A percentile compares a stretch with the other conserved stretches of the same genome.
Conservation (phyloP, 345 rosid species). For the Syzygium jambos region DNA sequence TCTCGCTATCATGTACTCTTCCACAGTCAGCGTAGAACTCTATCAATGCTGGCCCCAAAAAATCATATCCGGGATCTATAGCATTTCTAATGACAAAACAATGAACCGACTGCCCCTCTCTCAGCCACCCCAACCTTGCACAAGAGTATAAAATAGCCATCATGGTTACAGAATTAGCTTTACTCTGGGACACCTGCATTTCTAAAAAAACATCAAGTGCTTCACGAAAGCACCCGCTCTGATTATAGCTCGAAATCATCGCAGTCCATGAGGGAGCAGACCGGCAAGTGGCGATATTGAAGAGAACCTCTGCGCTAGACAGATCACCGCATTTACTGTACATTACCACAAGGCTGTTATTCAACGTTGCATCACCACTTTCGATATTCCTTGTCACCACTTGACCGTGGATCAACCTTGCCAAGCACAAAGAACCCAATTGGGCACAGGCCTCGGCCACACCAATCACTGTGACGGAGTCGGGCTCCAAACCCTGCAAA, state of each 20-base stretch:
- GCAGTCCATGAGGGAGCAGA: conserved; percentile 62
- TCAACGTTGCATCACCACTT: conserved; percentile 25
- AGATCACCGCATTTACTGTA: conserved; percentile 70
- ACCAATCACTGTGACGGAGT: conserved; percentile 49
- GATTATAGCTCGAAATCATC: conserved; percentile 62
- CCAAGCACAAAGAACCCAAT: conserved; percentile 54
- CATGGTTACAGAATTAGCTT: conserved; percentile 55
- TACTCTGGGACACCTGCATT: conserved; percentile 35
- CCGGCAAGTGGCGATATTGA: conserved; percentile 8
- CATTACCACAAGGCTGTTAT: conserved; percentile 46
- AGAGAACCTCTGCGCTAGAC: conserved; percentile 47
- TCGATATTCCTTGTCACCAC: conserved; percentile 28
- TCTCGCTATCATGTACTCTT: conserved; percentile 30
- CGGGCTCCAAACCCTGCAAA: conserved; percentile 36
- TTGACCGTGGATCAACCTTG: conserved; percentile 67
- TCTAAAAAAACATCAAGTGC: conserved; percentile 40
- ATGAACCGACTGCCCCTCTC: conserved; percentile 69
- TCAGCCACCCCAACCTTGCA: conserved; percentile 39
- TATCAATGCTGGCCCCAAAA: conserved; percentile 50
- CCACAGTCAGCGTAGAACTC: conserved; percentile 60
- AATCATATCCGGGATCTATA: conserved; percentile 28
- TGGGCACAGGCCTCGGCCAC: conserved; percentile 55
- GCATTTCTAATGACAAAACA: conserved; percentile 42
- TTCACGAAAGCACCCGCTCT: conserved; percentile 30
- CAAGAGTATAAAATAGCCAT: conserved; percentile 61